Evolutionary conservation across 2,329 filamentous ascomycete species (phyloP).

Genomic region (Peltaster fructicola): DNA sequence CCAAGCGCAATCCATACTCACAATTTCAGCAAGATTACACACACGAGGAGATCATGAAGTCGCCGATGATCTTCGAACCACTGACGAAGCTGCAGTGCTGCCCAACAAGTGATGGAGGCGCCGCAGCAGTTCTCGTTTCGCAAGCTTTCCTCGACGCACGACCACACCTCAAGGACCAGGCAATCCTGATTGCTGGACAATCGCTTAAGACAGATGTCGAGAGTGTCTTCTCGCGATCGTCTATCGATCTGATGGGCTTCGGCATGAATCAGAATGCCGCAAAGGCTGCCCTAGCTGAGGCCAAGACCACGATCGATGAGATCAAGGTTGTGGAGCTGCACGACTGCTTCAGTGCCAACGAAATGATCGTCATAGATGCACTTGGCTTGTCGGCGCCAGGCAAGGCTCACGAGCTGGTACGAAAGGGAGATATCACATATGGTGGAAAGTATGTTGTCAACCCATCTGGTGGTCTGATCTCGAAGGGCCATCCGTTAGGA

Average conservation of each 20-base stretch:
- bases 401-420: constrained; percentile 82
- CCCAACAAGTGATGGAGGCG: constrained; percentile 83
- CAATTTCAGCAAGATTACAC: constrained; percentile 91
- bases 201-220: constrained; percentile 71
- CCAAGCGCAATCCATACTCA: constrained; percentile 85
- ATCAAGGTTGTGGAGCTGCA: constrained; percentile 81
- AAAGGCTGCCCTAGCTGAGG: constrained; percentile 53
- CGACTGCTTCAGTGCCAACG: constrained; percentile 92
- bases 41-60: constrained; percentile 58
- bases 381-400: constrained; percentile 60
- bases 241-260: constrained; percentile 81
- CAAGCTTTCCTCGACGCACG: constrained; percentile 73
- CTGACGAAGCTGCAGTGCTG: constrained; percentile 98
- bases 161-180: constrained; percentile 64
- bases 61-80: constrained; percentile 65
- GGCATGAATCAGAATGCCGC: constrained; percentile 65
- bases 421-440: constrained; percentile 78
- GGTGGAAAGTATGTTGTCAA: constrained; percentile 71
- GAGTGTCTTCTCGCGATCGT: constrained; percentile 55
- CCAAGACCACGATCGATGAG: constrained; percentile 46
- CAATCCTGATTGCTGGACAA: constrained; percentile 80
- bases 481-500: constrained; percentile 86
- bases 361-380: constrained; percentile 79
- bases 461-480: constrained; percentile 85
- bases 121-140: constrained; percentile 75